Base-by-base conservation (phyloP, 2,329 filamentous ascomycete genomes). In the Penicillium oxalicum region DNA sequence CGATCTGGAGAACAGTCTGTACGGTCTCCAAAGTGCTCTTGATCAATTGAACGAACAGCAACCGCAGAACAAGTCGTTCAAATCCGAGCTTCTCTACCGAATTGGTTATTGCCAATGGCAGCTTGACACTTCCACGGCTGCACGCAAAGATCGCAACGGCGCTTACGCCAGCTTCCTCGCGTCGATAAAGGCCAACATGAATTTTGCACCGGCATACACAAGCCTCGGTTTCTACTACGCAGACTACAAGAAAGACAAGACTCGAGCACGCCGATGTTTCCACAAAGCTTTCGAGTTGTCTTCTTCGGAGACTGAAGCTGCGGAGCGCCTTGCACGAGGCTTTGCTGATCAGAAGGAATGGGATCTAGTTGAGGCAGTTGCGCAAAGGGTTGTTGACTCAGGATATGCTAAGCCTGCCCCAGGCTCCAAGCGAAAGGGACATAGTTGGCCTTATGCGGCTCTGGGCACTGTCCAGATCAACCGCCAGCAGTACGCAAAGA, bases 261-360 rank as follows among this genome's bases (percentile, higher is more conserved):
- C 84, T 61, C 79, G 94, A 62, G 89, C 91, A 7, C 80, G 88
- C n/a, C 84, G 87, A 54, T 97, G 91, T 65, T 97, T 97, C 61
- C 88, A 96, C 61, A 96, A 97, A 66, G 93, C 93, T 0, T 87
- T 98, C 43, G 93, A 98, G 67, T 74, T 98, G 3, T 98, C 93
- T 0, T 74, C 89, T 0, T 84, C 87, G 0, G 93, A 98, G 64
- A 81, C 95, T 1, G 77, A 86, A 57, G 89, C 93, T 33, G 93
- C 93, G 0, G 88, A 97, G 67, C 81, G 89, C 27, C 78, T 98
- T 12, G 91, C 93, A 1, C 81, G 81, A 50, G 84, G 83, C 0
- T 98, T 96, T 66, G 91, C 94, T 0, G 84, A 95, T 46, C 84
- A 90, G 56, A 83, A 87, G 34, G 93, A 98, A 61, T 98, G 93